Evolutionary conservation across 768 basidiomycete genomes (phyloP).

Genomic region (Pleurotus citrinopileatus): DNA sequence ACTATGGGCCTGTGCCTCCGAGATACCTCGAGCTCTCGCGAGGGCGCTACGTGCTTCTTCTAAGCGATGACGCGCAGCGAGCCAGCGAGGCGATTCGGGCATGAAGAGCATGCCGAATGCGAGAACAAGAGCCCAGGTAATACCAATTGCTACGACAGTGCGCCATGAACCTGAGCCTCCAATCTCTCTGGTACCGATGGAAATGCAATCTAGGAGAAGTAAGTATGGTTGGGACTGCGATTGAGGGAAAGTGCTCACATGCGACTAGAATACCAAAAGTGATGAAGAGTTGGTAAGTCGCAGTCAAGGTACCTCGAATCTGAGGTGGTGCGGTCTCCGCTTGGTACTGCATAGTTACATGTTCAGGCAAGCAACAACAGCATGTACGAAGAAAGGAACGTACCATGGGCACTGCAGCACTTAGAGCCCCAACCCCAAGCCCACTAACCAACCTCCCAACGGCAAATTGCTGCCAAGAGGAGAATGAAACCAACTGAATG

Average conservation of each 20-base stretch:
- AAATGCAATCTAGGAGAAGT: slow-evolving; percentile 49
- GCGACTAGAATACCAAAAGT: slow-evolving; percentile 70
- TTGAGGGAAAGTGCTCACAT: slow-evolving; percentile 33
- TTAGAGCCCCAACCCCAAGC: slow-evolving; percentile 65
- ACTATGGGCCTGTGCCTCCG: slow-evolving; percentile 31
- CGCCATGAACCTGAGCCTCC: slow-evolving; percentile 55
- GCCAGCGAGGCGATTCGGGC: slow-evolving; percentile 69
- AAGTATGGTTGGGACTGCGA: slow-evolving; percentile 5
- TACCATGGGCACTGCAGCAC: slow-evolving; percentile 66
- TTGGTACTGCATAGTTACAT: slow-evolving; percentile 43
- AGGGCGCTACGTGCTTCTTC: slow-evolving; percentile 50
- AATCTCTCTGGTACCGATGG: slow-evolving; percentile 60
- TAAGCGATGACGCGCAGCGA: slow-evolving; percentile 42
- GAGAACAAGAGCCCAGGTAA: slow-evolving; percentile 62
- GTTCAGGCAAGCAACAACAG: not conserved
- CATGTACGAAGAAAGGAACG: slow-evolving; percentile 8
- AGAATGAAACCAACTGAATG: slow-evolving; percentile 49
- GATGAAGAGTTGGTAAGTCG: slow-evolving; percentile 63
- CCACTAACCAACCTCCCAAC: slow-evolving; percentile 67
- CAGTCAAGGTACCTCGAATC: slow-evolving; percentile 67
- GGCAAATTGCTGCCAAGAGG: slow-evolving; percentile 64
- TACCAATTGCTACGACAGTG: slow-evolving; percentile 55
- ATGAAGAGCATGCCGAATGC: slow-evolving; percentile 65
- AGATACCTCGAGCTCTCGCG: slow-evolving; percentile 47
- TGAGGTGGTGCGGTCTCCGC: slow-evolving; percentile 71